These are phyloP conservation scores for Podospora australis DNA, from an alignment of 495 filamentous ascomycete species.

Conservation along the genomic window DNA sequence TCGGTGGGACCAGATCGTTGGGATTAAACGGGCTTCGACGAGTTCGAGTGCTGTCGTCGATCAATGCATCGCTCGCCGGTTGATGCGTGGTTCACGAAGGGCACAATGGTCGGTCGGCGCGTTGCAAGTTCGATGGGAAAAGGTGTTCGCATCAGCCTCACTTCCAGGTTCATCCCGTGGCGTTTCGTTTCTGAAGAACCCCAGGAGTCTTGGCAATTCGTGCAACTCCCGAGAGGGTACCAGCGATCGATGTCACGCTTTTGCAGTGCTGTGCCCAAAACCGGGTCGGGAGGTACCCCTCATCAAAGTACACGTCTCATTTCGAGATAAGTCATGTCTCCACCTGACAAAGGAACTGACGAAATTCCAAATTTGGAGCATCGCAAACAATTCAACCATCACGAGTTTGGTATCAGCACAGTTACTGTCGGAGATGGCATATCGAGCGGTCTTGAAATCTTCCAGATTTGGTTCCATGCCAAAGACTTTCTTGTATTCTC, in stretches of 20 bases:
- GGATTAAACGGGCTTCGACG: too few species aligned
- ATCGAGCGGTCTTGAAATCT: too few species aligned
- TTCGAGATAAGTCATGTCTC: neutral
- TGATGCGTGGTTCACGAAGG: neutral
- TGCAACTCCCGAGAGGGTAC: conserved; percentile 10
- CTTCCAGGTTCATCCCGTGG: conserved; percentile 15
- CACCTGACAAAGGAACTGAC: neutral
- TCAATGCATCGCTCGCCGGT: conserved; percentile 26
- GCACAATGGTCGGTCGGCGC: conserved; percentile 11
- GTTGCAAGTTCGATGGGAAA: conserved; percentile 24
- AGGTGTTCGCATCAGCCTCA: conserved; percentile 29
- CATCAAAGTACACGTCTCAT: neutral
- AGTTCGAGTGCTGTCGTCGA: conserved; percentile 1
- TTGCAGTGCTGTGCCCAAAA: neutral
- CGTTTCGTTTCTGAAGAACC: conserved; percentile 19
- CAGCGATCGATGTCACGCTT: conserved; percentile 1
- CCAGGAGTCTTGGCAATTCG: conserved; percentile 10
- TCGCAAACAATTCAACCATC: too few species aligned
- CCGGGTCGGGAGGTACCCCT: neutral
- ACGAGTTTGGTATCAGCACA: too few species aligned
- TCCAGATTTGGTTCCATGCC: too few species aligned
- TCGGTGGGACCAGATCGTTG: neutral
- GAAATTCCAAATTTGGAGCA: neutral
- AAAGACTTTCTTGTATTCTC: too few species aligned
- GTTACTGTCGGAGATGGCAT: too few species aligned